Percentiles rank a stretch among this genome's conserved stretches.
Conservation (phyloP, 139 green algal genomes). For the Haematococcus lacustris region DNA sequence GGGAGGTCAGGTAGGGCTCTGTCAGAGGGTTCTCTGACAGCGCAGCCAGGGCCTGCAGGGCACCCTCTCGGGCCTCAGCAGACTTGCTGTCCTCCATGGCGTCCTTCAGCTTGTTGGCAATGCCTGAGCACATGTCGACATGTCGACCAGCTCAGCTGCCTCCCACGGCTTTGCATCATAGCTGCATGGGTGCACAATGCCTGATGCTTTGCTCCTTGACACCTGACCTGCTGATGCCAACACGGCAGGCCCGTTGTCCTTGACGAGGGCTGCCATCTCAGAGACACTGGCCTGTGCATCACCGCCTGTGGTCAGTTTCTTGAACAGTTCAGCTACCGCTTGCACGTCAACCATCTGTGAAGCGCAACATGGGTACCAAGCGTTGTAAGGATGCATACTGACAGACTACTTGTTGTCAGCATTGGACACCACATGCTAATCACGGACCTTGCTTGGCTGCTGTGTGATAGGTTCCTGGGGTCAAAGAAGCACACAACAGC, state of each 20-base stretch:
- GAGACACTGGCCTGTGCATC: neutral
- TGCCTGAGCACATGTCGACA: neutral
- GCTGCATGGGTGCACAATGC: too few species aligned
- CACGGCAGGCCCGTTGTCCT: neutral
- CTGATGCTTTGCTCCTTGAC: too few species aligned
- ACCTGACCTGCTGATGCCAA: too few species aligned
- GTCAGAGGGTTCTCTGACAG: constrained; percentile 27
- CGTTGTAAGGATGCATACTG: too few species aligned
- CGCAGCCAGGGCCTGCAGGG: constrained; percentile 28
- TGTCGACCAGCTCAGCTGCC: too few species aligned
- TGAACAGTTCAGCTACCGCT: constrained; percentile 10
- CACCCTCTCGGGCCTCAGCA: constrained; percentile 32
- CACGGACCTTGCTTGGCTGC: too few species aligned
- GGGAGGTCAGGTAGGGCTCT: constrained; percentile 58
- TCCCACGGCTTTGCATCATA: too few species aligned
- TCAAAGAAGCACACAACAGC: too few species aligned
- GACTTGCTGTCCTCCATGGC: constrained; percentile 2
- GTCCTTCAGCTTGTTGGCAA: constrained; percentile 11
- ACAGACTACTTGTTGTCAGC: too few species aligned
- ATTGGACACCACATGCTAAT: too few species aligned
- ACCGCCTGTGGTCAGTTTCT: constrained; percentile 12
- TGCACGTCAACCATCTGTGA: constrained; percentile 8
- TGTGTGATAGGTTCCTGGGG: too few species aligned
- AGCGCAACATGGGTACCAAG: too few species aligned
- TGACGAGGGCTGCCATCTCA: constrained; percentile 7